These are phyloP conservation scores for Aspergillus vadensis DNA, from an alignment of 2,329 filamentous ascomycete genomes.

Conservation along the genomic window DNA sequence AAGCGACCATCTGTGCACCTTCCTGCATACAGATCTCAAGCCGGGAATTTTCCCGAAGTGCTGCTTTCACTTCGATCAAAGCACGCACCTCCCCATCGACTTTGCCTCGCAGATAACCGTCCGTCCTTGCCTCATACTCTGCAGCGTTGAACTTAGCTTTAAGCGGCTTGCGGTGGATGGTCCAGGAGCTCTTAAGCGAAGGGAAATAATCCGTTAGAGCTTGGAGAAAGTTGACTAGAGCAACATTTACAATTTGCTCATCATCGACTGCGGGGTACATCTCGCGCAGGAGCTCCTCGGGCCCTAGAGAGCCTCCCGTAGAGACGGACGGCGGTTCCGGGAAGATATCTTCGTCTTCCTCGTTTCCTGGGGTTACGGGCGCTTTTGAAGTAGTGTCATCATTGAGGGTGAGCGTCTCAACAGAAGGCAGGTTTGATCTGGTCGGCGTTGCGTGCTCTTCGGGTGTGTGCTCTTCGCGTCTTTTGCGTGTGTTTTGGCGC, in stretches of 20 bases:
- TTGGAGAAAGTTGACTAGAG: background rate
- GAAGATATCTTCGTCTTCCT: background rate
- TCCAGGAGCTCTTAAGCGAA: background rate
- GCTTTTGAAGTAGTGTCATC: background rate
- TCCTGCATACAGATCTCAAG: background rate
- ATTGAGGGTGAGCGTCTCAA: accelerated
- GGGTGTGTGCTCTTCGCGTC: too few relatives aligned
- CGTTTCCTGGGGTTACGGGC: background rate
- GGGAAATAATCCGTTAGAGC: background rate
- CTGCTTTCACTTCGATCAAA: background rate
- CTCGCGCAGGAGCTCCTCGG: background rate
- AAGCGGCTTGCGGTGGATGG: background rate
- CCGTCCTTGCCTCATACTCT: background rate
- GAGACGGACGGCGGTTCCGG: accelerated
- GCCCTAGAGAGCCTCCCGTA: background rate
- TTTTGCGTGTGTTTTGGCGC: background rate
- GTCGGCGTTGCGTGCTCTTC: too few relatives aligned
- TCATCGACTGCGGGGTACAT: background rate
- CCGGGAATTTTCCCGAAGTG: background rate
- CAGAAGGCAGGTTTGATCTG: accelerated
- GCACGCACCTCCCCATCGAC: background rate
- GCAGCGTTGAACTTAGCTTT: background rate
- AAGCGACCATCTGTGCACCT: background rate
- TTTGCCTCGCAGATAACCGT: background rate
- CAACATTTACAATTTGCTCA: background rate